Evolutionary conservation across 495 filamentous ascomycete genomes (phyloP).

Genomic region (Elasticomyces elasticus): DNA sequence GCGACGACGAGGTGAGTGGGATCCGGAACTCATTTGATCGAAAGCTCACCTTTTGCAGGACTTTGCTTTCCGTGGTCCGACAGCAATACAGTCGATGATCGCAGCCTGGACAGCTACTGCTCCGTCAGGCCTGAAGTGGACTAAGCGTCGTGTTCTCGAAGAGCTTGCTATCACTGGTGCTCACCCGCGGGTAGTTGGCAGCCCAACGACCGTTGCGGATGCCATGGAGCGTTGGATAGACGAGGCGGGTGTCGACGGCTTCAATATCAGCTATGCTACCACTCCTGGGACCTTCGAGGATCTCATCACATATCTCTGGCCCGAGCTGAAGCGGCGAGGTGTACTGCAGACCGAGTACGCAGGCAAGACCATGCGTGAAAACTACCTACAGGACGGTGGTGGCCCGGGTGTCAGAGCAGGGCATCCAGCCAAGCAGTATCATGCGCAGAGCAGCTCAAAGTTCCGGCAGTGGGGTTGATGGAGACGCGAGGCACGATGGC

Average conservation of each 20-base stretch:
- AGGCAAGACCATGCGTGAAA: constrained; percentile 8
- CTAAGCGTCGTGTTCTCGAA: constrained; percentile 14
- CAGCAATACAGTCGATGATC: constrained; percentile 6
- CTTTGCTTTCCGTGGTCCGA: constrained; percentile 23
- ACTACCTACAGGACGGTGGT: constrained; percentile 8
- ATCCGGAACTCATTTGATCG: too few species aligned
- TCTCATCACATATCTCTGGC: constrained; percentile 7
- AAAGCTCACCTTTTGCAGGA: too few species aligned
- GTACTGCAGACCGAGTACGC: constrained; percentile 3
- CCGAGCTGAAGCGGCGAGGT: constrained; percentile 12
- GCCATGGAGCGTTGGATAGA: constrained; percentile 50
- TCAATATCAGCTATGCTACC: constrained; percentile 39
- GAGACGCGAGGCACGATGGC: too few species aligned
- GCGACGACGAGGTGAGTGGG: too few species aligned
- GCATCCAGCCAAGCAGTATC: too few species aligned
- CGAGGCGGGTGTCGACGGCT: constrained; percentile 56
- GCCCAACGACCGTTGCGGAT: constrained; percentile 42
- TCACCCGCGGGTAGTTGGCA: constrained; percentile 5
- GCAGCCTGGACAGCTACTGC: constrained; percentile 11
- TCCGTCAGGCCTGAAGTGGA: constrained; percentile 20
- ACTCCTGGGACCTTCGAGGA: constrained; percentile 7
- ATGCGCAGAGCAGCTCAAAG: too few species aligned
- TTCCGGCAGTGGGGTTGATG: too few species aligned
- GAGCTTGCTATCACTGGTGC: constrained; percentile 1
- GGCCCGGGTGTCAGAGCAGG: not conserved